Percentiles rank a stretch among this genome's conserved stretches.
phyloP scores from a whole-genome alignment of 1,284 basidiomycete species.

The Fomitopsis schrenkii region DNA sequence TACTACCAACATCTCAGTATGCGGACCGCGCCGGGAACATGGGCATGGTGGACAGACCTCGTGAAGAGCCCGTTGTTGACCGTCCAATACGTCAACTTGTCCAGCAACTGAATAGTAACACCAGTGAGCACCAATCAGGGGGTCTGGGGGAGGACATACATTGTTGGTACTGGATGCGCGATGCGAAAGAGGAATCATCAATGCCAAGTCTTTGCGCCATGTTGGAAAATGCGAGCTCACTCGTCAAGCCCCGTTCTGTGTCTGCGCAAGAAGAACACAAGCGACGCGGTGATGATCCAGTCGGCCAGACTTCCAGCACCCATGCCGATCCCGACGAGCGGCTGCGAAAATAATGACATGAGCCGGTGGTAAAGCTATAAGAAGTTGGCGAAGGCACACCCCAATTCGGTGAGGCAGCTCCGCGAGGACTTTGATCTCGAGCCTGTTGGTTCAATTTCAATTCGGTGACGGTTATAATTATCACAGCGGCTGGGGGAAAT shows the following conservation, averaged over 20 bases:
- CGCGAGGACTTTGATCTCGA: not conserved
- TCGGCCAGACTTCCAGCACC: conserved; percentile 13
- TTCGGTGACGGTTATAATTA: not conserved
- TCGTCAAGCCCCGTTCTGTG: conserved; percentile 12
- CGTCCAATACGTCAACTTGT: conserved; percentile 14
- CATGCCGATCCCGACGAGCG: conserved; percentile 7
- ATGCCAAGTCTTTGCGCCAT: not conserved
- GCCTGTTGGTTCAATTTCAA: not conserved
- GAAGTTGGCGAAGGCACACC: not conserved
- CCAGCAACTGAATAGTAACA: conserved; percentile 2
- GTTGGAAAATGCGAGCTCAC: conserved; percentile 7
- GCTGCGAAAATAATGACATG: not conserved
- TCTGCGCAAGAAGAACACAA: conserved; percentile 8
- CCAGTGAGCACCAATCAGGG: not conserved
- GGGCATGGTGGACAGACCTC: not conserved
- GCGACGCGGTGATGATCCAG: conserved; percentile 12
- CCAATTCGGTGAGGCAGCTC: not conserved
- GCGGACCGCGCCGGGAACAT: not conserved
- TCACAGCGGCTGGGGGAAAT: no score
- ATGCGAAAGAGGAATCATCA: no score
- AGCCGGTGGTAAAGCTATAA: no score
- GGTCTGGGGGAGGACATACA: no score
- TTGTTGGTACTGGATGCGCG: no score
- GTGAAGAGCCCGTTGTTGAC: conserved; percentile 14
- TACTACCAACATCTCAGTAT: not conserved